Conservation (phyloP, 1,139 yeast genomes). For the Debaryomyces sp. region DNA sequence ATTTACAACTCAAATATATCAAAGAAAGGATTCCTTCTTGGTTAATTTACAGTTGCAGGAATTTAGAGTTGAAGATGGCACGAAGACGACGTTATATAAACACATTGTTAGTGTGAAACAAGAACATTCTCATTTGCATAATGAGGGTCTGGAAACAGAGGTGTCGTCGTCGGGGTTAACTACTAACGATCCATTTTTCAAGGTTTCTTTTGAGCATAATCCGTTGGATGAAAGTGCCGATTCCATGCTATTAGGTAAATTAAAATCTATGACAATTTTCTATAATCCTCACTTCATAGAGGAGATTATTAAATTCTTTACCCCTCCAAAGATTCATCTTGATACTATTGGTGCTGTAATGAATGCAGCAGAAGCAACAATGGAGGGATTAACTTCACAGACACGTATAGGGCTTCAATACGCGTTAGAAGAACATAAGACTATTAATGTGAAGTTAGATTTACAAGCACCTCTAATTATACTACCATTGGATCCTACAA, state of each 20-base stretch:
- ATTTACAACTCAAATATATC: conserved; percentile 70
- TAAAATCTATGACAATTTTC: conserved; percentile 86
- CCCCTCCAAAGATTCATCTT: conserved; percentile 81
- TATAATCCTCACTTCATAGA: conserved; percentile 84
- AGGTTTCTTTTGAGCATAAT: conserved; percentile 78
- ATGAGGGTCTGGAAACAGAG: conserved; percentile 9
- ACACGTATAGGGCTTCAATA: conserved; percentile 93
- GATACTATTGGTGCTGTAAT: conserved; percentile 91
- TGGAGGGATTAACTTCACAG: conserved; percentile 86
- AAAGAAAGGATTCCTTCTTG: conserved; percentile 78
- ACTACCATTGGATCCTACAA: conserved; percentile 80
- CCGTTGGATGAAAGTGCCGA: conserved; percentile 87
- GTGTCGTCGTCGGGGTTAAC: conserved; percentile 11
- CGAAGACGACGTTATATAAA: conserved; percentile 70
- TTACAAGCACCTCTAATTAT: conserved; percentile 92
- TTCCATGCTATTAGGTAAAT: conserved; percentile 68
- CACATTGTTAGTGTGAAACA: conserved; percentile 89
- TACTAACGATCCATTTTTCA: conserved; percentile 68
- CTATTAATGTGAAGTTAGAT: conserved; percentile 81
- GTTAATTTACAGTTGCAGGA: conserved; percentile 77
- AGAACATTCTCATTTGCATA: conserved; percentile 36
- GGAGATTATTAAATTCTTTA: conserved; percentile 72
- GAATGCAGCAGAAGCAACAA: conserved; percentile 94
- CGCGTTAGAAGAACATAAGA: conserved; percentile 92
- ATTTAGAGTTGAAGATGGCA: conserved; percentile 85